phyloP scores from a whole-genome alignment of 1,139 yeast genomes.

The Eremothecium sinecaudum region DNA sequence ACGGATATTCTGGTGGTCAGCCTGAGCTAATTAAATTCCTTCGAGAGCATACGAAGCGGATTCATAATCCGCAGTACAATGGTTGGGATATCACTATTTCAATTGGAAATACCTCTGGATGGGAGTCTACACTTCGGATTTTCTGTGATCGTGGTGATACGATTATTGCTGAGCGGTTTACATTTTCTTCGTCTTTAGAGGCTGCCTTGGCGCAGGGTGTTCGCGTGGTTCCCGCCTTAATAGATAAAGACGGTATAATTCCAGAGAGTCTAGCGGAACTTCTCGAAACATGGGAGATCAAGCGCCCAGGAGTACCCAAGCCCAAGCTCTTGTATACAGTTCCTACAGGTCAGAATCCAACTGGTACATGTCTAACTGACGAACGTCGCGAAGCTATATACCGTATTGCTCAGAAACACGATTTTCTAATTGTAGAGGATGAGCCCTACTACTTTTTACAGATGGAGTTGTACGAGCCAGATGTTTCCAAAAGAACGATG shows the following conservation, averaged over 20 bases:
- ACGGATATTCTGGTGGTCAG: slow-evolving; percentile 67
- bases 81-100: slow-evolving; percentile 59
- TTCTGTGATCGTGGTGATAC: slow-evolving; percentile 69
- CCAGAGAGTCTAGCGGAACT: slow-evolving; percentile 61
- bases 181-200: slow-evolving; percentile 77
- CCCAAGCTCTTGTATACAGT: slow-evolving; percentile 80
- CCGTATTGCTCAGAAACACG: slow-evolving; percentile 65
- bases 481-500: slow-evolving; percentile 19
- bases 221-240: slow-evolving; percentile 57
- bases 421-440: slow-evolving; percentile 74
- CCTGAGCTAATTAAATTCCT: slow-evolving; percentile 49
- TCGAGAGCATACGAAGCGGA: slow-evolving; percentile 54
- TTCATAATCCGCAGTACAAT: slow-evolving; percentile 50
- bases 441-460: slow-evolving; percentile 93
- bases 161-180: slow-evolving; percentile 68
- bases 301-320: slow-evolving; percentile 39
- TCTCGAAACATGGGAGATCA: slow-evolving; percentile 59
- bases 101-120: slow-evolving; percentile 78
- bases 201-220: slow-evolving; percentile 65
- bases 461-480: slow-evolving; percentile 57
- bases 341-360: slow-evolving; percentile 92
- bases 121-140: slow-evolving; percentile 79
- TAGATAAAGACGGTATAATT: slow-evolving; percentile 70
- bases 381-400: slow-evolving; percentile 70
- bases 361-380: slow-evolving; percentile 66